A percentile compares a stretch with the other conserved stretches of the same genome.
phyloP scores from a whole-genome alignment of 495 filamentous ascomycete species.

The Aspergillus affinis region DNA sequence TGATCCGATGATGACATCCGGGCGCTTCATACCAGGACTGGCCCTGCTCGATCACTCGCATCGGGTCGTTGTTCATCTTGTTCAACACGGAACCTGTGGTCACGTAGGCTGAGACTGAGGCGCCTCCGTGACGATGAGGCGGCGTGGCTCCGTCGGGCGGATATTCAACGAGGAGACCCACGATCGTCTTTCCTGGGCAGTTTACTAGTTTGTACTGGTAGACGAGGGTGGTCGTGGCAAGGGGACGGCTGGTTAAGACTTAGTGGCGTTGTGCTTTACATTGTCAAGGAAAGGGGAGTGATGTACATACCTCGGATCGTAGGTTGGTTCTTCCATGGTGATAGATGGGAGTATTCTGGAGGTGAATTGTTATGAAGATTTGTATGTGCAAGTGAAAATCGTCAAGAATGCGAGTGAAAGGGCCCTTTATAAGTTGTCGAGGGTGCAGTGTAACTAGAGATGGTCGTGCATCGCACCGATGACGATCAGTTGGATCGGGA shows the following conservation, averaged over 20 bases:
- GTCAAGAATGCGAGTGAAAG: no score
- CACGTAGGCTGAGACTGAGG: conserved; percentile 32
- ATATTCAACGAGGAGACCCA: conserved; percentile 32
- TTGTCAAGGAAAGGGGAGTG: background rate
- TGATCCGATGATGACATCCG: conserved; percentile 39
- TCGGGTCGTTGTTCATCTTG: conserved; percentile 40
- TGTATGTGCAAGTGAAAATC: no score
- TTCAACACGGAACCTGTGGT: conserved; percentile 31
- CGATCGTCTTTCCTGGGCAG: conserved; percentile 33
- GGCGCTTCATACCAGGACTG: conserved; percentile 41
- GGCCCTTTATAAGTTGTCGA: no score
- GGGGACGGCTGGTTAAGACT: conserved; percentile 22
- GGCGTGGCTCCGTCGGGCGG: conserved; percentile 38
- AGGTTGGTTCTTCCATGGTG: conserved; percentile 10
- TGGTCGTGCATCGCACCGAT: no score
- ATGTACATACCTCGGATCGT: conserved; percentile 5
- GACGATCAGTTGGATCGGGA: no score
- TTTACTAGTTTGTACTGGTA: conserved; percentile 33
- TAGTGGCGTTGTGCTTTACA: background rate
- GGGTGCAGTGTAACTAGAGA: no score
- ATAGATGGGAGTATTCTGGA: no score
- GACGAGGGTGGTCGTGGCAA: conserved; percentile 25
- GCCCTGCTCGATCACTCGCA: conserved; percentile 21
- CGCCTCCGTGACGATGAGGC: conserved; percentile 43
- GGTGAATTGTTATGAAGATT: no score